Base-by-base conservation (phyloP, 1,139 yeast genomes). In the Blastobotrys elegans region DNA sequence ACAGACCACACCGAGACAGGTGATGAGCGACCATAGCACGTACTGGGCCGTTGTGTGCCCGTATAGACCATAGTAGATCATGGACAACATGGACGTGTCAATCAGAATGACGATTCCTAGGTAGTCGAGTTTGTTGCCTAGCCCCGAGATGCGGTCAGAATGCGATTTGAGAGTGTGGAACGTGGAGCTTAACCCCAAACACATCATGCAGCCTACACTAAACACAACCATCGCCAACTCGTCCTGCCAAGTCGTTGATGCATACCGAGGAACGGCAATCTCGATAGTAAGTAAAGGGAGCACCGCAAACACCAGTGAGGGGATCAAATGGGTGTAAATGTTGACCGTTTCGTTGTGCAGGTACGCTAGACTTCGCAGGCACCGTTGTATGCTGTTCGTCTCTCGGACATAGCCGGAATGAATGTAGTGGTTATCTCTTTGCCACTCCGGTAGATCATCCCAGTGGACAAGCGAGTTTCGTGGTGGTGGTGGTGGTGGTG, bases 291-390 rank as follows among this genome's bases (percentile, higher is more conserved):
- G 48, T 6, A 53, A 43, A 11, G 53, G 39, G 14, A 57, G 54
- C 1, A 65, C 31, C 27, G 44, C 18, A n/a, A 31, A 40, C 14
- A 72, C 54, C 4, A 73, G 46, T 0, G 85, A 80, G 0, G 97
- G 97, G 1, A 88, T 31, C 48, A 89, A 67, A 62, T 89, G 97
- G 1, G 92, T 71, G 66, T 86, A 84, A 34, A 90, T 84, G 61
- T 90, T 89, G 41, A 86, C 73, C 0, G 95, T 71, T 63, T 89
- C 97, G 58, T 89, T 89, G 65, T 89, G 96, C n/a, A 86, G 53
- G 55, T 82, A 84, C 17, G 75, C 64, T 36, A 89, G 67, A 3
- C 92, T 80, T 22, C 68, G 58, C 8, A 82, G 55, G 52, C 88
- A 80, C 39, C 66, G 69, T 31, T 50, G 53, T 48, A 71, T 74